Conservation (phyloP, 768 basidiomycete species). For the Leucogyrophana mollusca region DNA sequence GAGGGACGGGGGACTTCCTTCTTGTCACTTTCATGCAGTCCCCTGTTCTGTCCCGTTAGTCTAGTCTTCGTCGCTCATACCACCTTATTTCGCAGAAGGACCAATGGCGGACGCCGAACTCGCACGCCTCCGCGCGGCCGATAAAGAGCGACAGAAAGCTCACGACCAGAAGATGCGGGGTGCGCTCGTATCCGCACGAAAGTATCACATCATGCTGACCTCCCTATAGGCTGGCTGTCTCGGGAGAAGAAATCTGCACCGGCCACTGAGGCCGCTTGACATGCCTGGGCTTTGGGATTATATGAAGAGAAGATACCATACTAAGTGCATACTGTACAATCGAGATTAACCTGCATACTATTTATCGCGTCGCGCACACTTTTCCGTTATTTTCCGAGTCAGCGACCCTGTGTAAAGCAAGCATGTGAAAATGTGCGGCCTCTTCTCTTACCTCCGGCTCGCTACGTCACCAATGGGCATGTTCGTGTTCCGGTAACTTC, state of each 20-base stretch:
- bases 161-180: conserved; percentile 78
- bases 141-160: conserved; percentile 64
- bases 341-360: too few species aligned
- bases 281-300: neutral
- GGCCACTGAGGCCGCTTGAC: neutral
- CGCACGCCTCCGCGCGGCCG: conserved; percentile 53
- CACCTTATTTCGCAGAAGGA: conserved; percentile 41
- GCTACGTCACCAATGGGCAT: too few species aligned
- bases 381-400: too few species aligned
- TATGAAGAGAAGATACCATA: conserved; percentile 18
- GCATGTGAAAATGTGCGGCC: too few species aligned
- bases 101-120: conserved; percentile 64
- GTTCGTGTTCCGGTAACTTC: neutral
- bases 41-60: too few species aligned
- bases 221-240: conserved; percentile 28
- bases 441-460: too few species aligned
- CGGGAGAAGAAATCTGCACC: conserved; percentile 26
- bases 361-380: too few species aligned
- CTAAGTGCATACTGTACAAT: conserved; percentile 3
- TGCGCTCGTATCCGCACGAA: conserved; percentile 22
- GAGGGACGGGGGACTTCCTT: too few species aligned
- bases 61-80: neutral
- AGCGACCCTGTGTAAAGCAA: too few species aligned
- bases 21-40: too few species aligned
- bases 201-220: neutral